phyloP scores from a whole-genome alignment of 2,329 filamentous ascomycete genomes.

The Hypocreales sp. region DNA sequence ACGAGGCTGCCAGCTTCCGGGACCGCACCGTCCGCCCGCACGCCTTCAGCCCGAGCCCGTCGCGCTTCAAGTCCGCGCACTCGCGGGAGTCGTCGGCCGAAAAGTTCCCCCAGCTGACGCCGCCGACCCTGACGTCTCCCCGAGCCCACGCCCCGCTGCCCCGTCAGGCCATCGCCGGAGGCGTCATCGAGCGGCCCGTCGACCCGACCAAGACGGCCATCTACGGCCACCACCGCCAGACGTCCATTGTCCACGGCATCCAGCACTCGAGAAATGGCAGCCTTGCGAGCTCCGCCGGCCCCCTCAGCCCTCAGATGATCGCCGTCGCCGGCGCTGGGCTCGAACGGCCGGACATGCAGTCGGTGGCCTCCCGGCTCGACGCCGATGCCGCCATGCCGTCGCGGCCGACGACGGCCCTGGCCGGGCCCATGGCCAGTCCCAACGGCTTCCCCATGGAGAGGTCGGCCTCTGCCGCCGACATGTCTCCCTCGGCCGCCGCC shows the following conservation, averaged over 20 bases:
- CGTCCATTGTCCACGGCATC: conserved; percentile 91
- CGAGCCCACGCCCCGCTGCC: conserved; percentile 24
- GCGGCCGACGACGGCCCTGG: conserved; percentile 32
- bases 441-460: conserved; percentile 23
- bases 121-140: conserved; percentile 16
- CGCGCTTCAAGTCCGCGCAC: conserved; percentile 29
- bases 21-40: conserved; percentile 34
- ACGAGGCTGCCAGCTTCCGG: conserved; percentile 33
- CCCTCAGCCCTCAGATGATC: conserved; percentile 77
- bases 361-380: conserved; percentile 27
- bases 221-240: conserved; percentile 87
- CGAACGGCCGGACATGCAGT: conserved; percentile 36
- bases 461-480: conserved; percentile 30
- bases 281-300: conserved; percentile 65
- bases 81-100: conserved; percentile 45
- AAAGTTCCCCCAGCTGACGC: conserved; percentile 25
- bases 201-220: conserved; percentile 39
- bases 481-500: conserved; percentile 23
- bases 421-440: conserved; percentile 17
- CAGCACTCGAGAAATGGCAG: conserved; percentile 88
- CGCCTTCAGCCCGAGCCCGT: conserved; percentile 21
- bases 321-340: conserved; percentile 46
- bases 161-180: conserved; percentile 21
- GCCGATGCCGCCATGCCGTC: conserved; percentile 21
- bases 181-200: conserved; percentile 33